phyloP scores from a whole-genome alignment of 2,329 filamentous ascomycete species.

The Cladosporium velox region DNA sequence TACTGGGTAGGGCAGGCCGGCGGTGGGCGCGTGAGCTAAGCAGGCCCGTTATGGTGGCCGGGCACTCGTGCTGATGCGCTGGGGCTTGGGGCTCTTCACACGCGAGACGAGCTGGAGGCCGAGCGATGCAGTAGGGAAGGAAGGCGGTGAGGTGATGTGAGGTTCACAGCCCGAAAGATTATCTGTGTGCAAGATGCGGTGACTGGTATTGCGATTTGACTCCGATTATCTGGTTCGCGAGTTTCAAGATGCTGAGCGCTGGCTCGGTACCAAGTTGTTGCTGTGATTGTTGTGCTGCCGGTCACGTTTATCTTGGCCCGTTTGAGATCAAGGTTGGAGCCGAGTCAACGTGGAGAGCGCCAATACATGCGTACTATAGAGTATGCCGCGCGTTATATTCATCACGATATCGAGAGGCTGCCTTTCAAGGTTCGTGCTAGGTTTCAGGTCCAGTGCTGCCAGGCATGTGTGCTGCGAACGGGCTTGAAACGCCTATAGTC shows the following conservation, averaged over 20 bases:
- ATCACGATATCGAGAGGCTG: background rate
- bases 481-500: background rate
- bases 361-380: background rate
- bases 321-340: conserved; percentile 1
- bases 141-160: background rate
- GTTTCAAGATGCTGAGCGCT: background rate
- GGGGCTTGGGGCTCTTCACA: conserved; percentile 6
- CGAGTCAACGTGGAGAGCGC: conserved; percentile 3
- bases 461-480: background rate
- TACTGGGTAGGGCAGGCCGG: background rate
- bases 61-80: conserved; percentile 6
- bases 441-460: background rate
- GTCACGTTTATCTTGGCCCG: background rate
- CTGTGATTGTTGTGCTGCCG: conserved; percentile 1
- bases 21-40: conserved; percentile 10
- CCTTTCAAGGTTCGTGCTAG: background rate
- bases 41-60: conserved; percentile 6
- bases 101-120: background rate
- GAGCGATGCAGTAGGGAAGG: background rate
- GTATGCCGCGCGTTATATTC: background rate
- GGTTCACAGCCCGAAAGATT: background rate
- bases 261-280: background rate
- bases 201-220: background rate
- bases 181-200: background rate
- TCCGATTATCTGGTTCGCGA: background rate